Evolutionary conservation across 2,329 filamentous ascomycete genomes (phyloP).

Genomic region (Epicoccum nigrum): DNA sequence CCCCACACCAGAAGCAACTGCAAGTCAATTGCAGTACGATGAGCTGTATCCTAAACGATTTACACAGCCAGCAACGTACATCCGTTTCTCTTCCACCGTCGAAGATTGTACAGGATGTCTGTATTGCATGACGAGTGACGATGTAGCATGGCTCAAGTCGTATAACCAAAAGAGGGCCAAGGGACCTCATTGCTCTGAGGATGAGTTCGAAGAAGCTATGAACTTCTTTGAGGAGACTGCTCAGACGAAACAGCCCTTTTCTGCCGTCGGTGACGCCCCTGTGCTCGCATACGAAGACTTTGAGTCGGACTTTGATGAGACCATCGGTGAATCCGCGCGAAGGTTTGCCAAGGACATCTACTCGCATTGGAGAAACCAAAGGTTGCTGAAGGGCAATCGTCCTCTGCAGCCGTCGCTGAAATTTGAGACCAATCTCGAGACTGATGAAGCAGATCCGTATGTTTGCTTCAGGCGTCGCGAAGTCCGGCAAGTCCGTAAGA

Average conservation of each 20-base stretch:
- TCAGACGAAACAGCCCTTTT: slow-evolving; percentile 82
- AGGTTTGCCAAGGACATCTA: slow-evolving; percentile 79
- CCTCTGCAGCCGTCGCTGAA: slow-evolving; percentile 80
- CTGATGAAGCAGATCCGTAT: slow-evolving; percentile 94
- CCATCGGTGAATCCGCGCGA: slow-evolving; percentile 60
- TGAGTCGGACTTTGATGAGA: slow-evolving; percentile 69
- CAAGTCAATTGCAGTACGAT: slow-evolving; percentile 79
- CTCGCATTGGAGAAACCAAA: slow-evolving; percentile 82
- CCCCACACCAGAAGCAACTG: slow-evolving; percentile 68
- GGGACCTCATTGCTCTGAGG: slow-evolving; percentile 74
- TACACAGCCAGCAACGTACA: slow-evolving; percentile 87
- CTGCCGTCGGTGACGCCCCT: slow-evolving; percentile 85
- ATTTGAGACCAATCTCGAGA: slow-evolving; percentile 92
- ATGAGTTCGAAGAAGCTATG: slow-evolving; percentile 94
- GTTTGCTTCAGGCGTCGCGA: slow-evolving; percentile 97
- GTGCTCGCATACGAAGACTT: slow-evolving; percentile 64
- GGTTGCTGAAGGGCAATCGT: slow-evolving; percentile 70
- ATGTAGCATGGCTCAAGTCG: slow-evolving; percentile 81
- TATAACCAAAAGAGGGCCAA: slow-evolving; percentile 78
- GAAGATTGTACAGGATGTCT: slow-evolving; percentile 89
- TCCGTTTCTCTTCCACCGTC: slow-evolving; percentile 96
- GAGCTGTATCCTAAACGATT: slow-evolving; percentile 81
- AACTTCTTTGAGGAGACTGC: slow-evolving; percentile 92
- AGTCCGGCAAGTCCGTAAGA: slow-evolving; percentile 92
- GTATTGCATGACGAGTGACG: slow-evolving; percentile 94